These are phyloP conservation scores for Microsporum canis DNA, from an alignment of 2,329 filamentous ascomycete species.

Conservation along the genomic window DNA sequence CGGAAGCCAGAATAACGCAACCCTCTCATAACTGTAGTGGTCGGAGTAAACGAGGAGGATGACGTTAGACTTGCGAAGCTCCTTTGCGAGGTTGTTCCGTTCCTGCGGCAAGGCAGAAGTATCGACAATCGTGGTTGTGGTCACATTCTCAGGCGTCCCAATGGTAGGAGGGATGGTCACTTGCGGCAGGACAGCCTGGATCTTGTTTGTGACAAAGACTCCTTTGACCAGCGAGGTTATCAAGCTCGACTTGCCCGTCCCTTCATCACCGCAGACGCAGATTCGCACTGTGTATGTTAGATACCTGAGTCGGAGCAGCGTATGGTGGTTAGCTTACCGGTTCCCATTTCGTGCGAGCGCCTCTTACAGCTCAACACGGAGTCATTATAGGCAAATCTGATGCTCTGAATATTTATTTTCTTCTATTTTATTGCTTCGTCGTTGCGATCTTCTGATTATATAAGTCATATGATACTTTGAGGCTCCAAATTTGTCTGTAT, in stretches of 20 bases:
- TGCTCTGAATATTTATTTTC: not conserved
- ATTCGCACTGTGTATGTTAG: conserved; percentile 56
- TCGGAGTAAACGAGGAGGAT: conserved; percentile 95
- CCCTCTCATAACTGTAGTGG: conserved; percentile 96
- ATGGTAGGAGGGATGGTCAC: conserved; percentile 91
- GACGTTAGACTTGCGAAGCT: conserved; percentile 93
- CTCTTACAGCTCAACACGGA: not conserved
- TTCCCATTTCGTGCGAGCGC: conserved; percentile 6
- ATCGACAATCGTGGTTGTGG: conserved; percentile 84
- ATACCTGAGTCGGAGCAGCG: not conserved
- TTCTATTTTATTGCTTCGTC: not conserved
- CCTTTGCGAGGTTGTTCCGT: conserved; percentile 75
- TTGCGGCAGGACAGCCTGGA: conserved; percentile 84
- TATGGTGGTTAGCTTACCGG: conserved; percentile 7
- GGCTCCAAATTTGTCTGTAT: too few species aligned
- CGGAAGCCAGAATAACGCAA: conserved; percentile 96
- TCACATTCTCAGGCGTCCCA: conserved; percentile 90
- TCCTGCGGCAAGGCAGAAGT: conserved; percentile 93
- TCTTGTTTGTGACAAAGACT: conserved; percentile 89
- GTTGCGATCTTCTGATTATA: too few species aligned
- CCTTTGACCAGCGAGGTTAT: conserved; percentile 95
- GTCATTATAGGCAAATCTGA: not conserved
- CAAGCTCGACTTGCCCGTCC: conserved; percentile 84
- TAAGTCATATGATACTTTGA: too few species aligned
- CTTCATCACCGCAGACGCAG: conserved; percentile 92